These are phyloP conservation scores for Neurospora africana DNA, from an alignment of 495 filamentous ascomycete species.

Conservation along the genomic window DNA sequence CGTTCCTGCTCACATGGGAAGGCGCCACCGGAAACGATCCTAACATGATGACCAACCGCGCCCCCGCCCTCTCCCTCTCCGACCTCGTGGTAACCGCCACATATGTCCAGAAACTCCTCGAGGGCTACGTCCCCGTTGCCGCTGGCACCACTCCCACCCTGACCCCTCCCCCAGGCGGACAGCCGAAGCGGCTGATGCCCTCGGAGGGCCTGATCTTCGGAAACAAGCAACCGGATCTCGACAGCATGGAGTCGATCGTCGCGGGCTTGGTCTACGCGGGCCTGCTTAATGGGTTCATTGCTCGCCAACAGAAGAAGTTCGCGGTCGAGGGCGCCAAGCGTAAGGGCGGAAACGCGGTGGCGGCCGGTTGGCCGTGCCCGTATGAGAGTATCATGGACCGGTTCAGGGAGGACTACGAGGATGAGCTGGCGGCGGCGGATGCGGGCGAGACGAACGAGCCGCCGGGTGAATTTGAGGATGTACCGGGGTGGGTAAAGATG, in stretches of 20 bases:
- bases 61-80: constrained; percentile 46
- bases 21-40: constrained; percentile 38
- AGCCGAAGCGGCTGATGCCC: constrained; percentile 35
- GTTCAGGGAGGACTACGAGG: constrained; percentile 21
- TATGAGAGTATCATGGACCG: constrained; percentile 22
- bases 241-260: constrained; percentile 68
- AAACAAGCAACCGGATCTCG: constrained; percentile 44
- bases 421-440: constrained; percentile 14
- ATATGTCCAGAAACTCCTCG: constrained; percentile 41
- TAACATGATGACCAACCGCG: constrained; percentile 17
- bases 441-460: constrained; percentile 12
- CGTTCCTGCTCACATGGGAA: constrained; percentile 50
- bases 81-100: constrained; percentile 42
- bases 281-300: constrained; percentile 79
- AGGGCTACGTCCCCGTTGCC: constrained; percentile 34
- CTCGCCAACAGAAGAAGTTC: constrained; percentile 62
- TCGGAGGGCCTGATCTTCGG: constrained; percentile 39
- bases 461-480: constrained; percentile 23
- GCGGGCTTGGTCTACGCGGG: constrained; percentile 70
- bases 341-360: constrained; percentile 34
- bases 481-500: constrained; percentile 27
- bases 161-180: constrained; percentile 35
- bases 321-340: constrained; percentile 71
- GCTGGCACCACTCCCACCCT: constrained; percentile 14
- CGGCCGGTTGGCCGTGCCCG: constrained; percentile 34